phyloP scores from a whole-genome alignment of 129 eudicot genomes.

The Artemisia tridentata region DNA sequence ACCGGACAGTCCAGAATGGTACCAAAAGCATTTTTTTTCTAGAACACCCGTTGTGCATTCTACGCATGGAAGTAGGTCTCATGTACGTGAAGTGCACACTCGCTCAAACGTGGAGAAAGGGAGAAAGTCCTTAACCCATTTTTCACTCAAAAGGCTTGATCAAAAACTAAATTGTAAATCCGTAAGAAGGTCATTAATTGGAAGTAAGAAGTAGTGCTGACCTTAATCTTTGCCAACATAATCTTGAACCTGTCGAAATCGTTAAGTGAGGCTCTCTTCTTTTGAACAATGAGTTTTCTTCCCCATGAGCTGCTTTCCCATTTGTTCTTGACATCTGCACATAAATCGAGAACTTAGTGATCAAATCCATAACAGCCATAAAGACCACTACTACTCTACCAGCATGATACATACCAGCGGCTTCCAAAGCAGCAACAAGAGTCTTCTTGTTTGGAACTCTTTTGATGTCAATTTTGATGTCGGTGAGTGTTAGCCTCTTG shows the following conservation, averaged over 20 bases:
- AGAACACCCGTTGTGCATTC: too few species aligned
- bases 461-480: constrained; percentile 63
- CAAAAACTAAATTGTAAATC: too few species aligned
- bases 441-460: constrained; percentile 72
- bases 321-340: constrained; percentile 49
- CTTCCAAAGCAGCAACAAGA: constrained; percentile 71
- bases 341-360: background rate
- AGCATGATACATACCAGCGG: constrained; percentile 41
- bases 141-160: too few species aligned
- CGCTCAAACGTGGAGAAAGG: too few species aligned
- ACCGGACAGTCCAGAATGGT: too few species aligned
- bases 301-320: constrained; percentile 67
- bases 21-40: too few species aligned
- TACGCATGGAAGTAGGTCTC: too few species aligned
- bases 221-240: constrained; percentile 64
- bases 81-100: too few species aligned
- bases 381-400: background rate
- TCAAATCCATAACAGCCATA: background rate
- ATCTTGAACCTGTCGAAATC: constrained; percentile 58
- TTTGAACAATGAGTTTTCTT: constrained; percentile 53
- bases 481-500: constrained; percentile 70
- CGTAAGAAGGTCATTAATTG: background rate
- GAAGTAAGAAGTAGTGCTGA: constrained; percentile 11
- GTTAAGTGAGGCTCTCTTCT: constrained; percentile 52
- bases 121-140: too few species aligned